Evolutionary conservation across 345 rosid genomes (phyloP), one percentile per base, ranked within the genome.

Genomic region (Xanthoceras sorbifolium): DNA sequence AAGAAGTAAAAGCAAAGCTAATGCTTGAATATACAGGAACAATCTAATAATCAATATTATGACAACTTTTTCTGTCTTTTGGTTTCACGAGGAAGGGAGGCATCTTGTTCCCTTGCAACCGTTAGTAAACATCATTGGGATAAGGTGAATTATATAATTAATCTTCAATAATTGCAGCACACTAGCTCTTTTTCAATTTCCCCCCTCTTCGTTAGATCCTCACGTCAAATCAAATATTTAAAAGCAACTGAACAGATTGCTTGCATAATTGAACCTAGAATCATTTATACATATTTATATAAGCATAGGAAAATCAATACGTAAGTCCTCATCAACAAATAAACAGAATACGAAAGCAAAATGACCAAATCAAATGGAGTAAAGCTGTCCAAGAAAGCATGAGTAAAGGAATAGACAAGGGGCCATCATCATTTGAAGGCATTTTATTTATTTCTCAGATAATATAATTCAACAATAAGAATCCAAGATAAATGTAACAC

Each of bases 221-320:
- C 72, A 44, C 57, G 22, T n/a, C 74, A 54, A 26, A 32, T n/a
- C 61, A 71, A n/a, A 42, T 69, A 29, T 38, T 18, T 69, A 26
- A 28, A 7, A 48, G n/a, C n/a, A 48, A 48, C 9, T 18, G 0
- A 69, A 48, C 23, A 14, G 26, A 54, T 20, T 2, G 18, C 29
- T 23, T 20, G 61, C 17, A 23, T 23, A 22, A 72, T 18, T 23
- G 52, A 72, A 59, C 42, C 28, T 32, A 52, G 57, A 60, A 14
- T 14, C 8, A 62, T 28, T 11, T 26, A 23, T 28, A 20, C 29
- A 61, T 61, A 73, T 73, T 73, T 3, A 40, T 15, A 38, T 0
- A 38, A 25, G 20, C 44, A 25, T 40, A 38, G 55, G 36, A 0
- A 60, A 60, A 72, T 36, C 15, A 25, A 17, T 23, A 64, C 5